Percentiles rank a stretch among this genome's conserved stretches.
phyloP scores from a whole-genome alignment of 139 green algal genomes.

The Tetratostichococcus sp. region DNA sequence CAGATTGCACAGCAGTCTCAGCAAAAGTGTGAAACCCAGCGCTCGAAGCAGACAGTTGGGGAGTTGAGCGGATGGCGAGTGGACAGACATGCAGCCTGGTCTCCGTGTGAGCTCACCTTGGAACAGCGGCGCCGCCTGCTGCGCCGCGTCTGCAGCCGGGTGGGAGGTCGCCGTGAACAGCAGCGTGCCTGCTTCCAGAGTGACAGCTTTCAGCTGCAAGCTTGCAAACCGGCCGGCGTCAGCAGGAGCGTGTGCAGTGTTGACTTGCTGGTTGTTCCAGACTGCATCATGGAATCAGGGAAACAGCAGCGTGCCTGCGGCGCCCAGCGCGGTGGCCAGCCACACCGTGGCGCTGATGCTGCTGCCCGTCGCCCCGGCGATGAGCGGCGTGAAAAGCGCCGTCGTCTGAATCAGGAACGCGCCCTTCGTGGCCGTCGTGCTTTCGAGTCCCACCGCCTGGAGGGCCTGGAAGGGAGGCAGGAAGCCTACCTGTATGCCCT shows the following conservation, averaged over 20 bases:
- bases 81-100: no score
- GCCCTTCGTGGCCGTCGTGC: conserved; percentile 17
- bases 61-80: no score
- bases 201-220: no score
- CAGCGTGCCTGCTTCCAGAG: conserved; percentile 18
- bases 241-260: no score
- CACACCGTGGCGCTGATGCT: conserved; percentile 8
- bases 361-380: conserved; percentile 17
- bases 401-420: conserved; percentile 26
- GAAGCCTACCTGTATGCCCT: no score
- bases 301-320: no score
- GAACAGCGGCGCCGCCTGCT: neutral
- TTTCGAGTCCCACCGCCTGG: conserved; percentile 23
- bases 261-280: no score
- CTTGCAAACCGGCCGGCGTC: no score
- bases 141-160: neutral
- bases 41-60: no score
- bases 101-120: neutral
- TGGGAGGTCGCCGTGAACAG: conserved; percentile 9
- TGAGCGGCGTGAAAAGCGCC: conserved; percentile 24
- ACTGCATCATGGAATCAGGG: no score
- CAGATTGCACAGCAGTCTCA: neutral
- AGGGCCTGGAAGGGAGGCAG: no score
- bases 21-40: no score
- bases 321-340: conserved; percentile 21